Evolutionary conservation across 2,329 filamentous ascomycete species (phyloP).

Genomic region (Cercospora sojina): DNA sequence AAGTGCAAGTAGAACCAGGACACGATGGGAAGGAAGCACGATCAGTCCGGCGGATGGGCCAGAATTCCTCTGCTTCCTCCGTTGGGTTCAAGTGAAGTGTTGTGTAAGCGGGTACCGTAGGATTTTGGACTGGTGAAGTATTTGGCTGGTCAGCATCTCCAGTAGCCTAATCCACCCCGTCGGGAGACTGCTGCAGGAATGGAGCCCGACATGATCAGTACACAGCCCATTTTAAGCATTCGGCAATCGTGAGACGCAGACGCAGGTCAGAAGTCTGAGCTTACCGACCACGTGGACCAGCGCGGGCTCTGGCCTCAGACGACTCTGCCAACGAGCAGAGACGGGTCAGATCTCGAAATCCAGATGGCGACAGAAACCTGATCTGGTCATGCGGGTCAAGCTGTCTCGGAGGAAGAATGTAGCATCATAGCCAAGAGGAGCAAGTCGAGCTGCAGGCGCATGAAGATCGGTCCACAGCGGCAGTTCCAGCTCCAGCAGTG

Average conservation of each 20-base stretch:
- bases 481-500: constrained; percentile 1
- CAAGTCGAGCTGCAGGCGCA: not conserved
- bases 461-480: not conserved
- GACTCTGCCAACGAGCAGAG: not conserved
- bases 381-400: not conserved
- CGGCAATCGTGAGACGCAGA: not conserved
- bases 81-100: not conserved
- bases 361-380: not conserved
- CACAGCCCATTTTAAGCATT: not conserved
- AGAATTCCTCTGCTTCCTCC: not conserved
- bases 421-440: not conserved
- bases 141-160: not conserved
- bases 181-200: not conserved
- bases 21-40: not conserved
- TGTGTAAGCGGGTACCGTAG: not conserved
- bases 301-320: not conserved
- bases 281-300: not conserved
- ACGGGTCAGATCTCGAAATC: not conserved
- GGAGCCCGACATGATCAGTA: not conserved
- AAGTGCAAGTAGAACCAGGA: not conserved
- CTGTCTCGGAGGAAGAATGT: not conserved
- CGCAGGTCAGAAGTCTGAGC: not conserved
- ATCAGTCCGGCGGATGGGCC: not conserved
- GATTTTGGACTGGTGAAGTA: not conserved
- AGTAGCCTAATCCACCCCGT: not conserved